A percentile compares a stretch with the other conserved stretches of the same genome.
These are phyloP conservation scores for Peribolospora kevripleyi DNA, from an alignment of 768 basidiomycete species.

Conservation along the genomic window DNA sequence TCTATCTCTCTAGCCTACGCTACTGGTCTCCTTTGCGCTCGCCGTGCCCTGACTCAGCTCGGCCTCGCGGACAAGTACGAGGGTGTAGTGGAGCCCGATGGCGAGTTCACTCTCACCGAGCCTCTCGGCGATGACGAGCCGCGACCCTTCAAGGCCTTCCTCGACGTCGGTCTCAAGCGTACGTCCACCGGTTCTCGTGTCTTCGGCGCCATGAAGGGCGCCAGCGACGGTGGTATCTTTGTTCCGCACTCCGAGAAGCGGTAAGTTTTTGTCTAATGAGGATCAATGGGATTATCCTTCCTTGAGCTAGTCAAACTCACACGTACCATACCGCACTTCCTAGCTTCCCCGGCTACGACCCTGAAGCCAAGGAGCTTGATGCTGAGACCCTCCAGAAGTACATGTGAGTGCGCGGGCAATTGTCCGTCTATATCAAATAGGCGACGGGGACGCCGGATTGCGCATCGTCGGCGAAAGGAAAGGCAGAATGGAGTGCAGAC, in stretches of 20 bases:
- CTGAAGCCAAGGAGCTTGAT: constrained; percentile 75
- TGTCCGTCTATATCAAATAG: too few species aligned
- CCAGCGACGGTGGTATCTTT: constrained; percentile 88
- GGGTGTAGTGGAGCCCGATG: constrained; percentile 77
- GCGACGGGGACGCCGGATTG: too few species aligned
- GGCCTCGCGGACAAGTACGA: constrained; percentile 95
- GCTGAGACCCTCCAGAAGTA: constrained; percentile 90
- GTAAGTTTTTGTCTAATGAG: not conserved
- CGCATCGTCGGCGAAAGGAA: too few species aligned
- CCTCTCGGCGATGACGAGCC: constrained; percentile 76
- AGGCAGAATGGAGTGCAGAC: too few species aligned
- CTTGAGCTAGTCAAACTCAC: not conserved
- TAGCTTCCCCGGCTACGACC: constrained; percentile 79
- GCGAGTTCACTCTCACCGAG: constrained; percentile 60
- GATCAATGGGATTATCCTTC: not conserved
- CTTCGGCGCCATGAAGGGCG: constrained; percentile 97
- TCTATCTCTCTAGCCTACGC: constrained; percentile 46
- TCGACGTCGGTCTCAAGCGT: constrained; percentile 92
- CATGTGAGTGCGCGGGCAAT: constrained; percentile 25
- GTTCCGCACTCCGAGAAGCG: constrained; percentile 95
- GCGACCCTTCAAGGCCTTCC: constrained; percentile 95
- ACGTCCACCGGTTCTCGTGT: constrained; percentile 94
- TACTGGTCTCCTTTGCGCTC: constrained; percentile 80
- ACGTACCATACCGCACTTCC: not conserved
- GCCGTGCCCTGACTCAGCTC: constrained; percentile 81